Conservation (phyloP, 192 early-diverging fungal genomes). For the Coemansia sp. region DNA sequence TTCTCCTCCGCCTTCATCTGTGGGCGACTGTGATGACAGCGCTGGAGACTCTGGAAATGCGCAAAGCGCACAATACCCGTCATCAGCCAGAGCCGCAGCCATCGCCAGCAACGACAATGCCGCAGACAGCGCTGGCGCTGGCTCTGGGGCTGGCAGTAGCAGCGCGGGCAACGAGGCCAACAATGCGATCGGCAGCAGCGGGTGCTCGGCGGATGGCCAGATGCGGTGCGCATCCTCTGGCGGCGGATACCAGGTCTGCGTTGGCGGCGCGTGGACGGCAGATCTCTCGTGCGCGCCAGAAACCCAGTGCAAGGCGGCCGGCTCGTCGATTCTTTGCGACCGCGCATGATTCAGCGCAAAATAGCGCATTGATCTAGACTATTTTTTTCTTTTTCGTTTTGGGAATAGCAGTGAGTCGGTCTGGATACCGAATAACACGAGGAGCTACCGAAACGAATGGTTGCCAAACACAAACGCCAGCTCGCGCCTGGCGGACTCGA, state of each 20-base stretch:
- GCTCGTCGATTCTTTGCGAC: slow-evolving; percentile 21
- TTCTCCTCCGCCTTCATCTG: no score
- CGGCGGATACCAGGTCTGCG: slow-evolving; percentile 23
- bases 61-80: no score
- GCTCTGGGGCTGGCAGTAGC: not conserved
- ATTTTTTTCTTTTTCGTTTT: not conserved
- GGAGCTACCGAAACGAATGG: not conserved
- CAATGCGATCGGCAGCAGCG: not conserved
- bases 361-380: not conserved
- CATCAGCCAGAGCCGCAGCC: no score
- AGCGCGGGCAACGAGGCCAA: not conserved
- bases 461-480: slow-evolving; percentile 61
- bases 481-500: slow-evolving; percentile 59
- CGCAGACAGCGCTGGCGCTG: not conserved
- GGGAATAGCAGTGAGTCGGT: not conserved
- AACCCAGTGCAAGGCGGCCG: slow-evolving; percentile 18
- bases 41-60: no score
- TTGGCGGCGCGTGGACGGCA: slow-evolving; percentile 16
- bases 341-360: slow-evolving; percentile 4
- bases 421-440: not conserved
- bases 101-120: no score
- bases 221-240: slow-evolving; percentile 14
- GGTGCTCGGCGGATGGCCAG: slow-evolving; percentile 1
- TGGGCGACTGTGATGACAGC: no score
- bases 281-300: slow-evolving; percentile 11